phyloP scores from a whole-genome alignment of 345 rosid genomes.

The Conringia planisiliqua region DNA sequence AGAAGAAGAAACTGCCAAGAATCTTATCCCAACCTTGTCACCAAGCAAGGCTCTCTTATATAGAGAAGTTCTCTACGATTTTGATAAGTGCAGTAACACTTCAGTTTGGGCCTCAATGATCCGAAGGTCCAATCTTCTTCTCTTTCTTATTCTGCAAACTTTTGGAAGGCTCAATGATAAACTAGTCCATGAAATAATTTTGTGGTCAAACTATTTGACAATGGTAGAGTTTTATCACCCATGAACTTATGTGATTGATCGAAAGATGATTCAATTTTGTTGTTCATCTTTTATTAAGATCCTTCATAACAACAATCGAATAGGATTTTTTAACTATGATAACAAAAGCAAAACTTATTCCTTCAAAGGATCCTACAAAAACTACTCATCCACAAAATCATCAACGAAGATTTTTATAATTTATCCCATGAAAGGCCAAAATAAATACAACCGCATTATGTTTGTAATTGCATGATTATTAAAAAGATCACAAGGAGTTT shows the following conservation, averaged over 20 bases:
- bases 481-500: not conserved
- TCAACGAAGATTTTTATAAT: constrained; percentile 1
- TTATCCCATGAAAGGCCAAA: constrained; percentile 24
- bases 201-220: too few species aligned
- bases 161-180: too few species aligned
- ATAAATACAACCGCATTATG: constrained; percentile 25
- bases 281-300: not conserved
- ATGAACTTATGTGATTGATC: not conserved
- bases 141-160: too few species aligned
- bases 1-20: too few species aligned
- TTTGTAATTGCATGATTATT: constrained; percentile 22
- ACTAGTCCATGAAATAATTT: too few species aligned
- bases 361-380: constrained; percentile 17
- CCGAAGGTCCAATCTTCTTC: too few species aligned
- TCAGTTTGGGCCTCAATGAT: too few species aligned
- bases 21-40: too few species aligned
- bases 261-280: not conserved
- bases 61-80: too few species aligned
- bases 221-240: not conserved
- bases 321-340: not conserved
- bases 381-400: constrained; percentile 1
- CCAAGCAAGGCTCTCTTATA: too few species aligned
- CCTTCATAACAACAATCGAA: not conserved
- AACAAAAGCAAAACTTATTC: not conserved
- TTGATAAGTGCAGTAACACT: too few species aligned